Evolutionary conservation across 225 moss, liverwort and hornwort genomes (phyloP).

Genomic region (Climacium dendroides): DNA sequence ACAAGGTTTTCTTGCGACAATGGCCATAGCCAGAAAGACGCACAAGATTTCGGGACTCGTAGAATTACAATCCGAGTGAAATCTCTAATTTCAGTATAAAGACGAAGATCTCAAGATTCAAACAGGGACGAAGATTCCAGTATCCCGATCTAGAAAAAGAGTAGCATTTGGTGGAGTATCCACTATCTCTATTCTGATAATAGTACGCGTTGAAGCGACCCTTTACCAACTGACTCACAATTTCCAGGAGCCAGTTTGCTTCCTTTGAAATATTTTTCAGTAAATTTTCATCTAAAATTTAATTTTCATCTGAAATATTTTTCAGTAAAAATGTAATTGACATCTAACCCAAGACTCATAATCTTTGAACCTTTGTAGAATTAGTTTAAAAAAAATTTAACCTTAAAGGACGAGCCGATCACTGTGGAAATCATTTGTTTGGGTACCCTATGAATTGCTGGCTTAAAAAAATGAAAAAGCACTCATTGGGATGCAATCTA

Average conservation of each 20-base stretch:
- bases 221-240: background rate
- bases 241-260: background rate
- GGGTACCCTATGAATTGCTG: no score
- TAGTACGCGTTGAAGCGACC: background rate
- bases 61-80: background rate
- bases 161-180: background rate
- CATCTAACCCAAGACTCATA: rapidly evolving
- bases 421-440: no score
- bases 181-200: background rate
- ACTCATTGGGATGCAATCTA: no score
- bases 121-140: rapidly evolving
- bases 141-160: background rate
- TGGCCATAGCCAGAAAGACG: background rate
- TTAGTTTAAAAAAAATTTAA: background rate
- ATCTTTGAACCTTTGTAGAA: background rate
- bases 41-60: background rate
- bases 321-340: background rate
- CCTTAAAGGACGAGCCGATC: no score
- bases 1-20: background rate
- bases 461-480: no score
- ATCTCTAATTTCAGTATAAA: background rate
- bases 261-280: background rate
- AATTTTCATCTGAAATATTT: background rate
- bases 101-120: background rate
- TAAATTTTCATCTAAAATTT: no score